Base-by-base conservation (phyloP, 805 yeast genomes). In the Kuraishia borneana region DNA sequence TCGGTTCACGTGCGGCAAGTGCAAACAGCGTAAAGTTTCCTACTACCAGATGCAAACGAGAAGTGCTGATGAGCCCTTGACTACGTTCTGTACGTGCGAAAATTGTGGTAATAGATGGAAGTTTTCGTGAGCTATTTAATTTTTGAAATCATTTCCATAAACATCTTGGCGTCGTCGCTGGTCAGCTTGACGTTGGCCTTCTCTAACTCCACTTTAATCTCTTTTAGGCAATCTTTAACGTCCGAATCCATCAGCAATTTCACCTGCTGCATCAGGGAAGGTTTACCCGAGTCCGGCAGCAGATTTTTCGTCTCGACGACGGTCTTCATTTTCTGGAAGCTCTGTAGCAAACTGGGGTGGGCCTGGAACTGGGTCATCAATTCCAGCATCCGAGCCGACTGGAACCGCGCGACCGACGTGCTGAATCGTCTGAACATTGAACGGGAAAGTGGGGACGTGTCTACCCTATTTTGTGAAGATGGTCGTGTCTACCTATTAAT, bases 31-130 rank as follows among this genome's bases (percentile, higher is more conserved):
- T 69, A 87, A 85, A 65, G 98, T 92, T 28, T 82, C 94, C 46
- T 92, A 92, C 57, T 89, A 88, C 59, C 98, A 92, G 63, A 72
- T 92, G 80, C 98, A 92, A 66, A 92, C 98, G 22, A 71, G 98
- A 60, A 83, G 95, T 38, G 98, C 98, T 14, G 98, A 92, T 73
- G 98, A 92, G 60, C 98, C 98, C 39, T 71, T 92, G 50, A 92
- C 98, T 6, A 92, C 98, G 1, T 92, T 92, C 55, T 92, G 98
- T 65, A 88, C 96, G 3, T 92, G 98, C 64, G 96, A 88, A 51
- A 84, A 75, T 44, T 92, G 98, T 64, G 97, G 97, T 42, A 85
- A 92, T 53, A 74, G 97, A 58, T 92, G 98, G 98, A 92, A 92
- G 60, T 92, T 92, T 54, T 83, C 94, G 21, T 88, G 45, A 21